Conservation (phyloP, 345 rosid genomes). For the Melaleuca quinquenervia region DNA sequence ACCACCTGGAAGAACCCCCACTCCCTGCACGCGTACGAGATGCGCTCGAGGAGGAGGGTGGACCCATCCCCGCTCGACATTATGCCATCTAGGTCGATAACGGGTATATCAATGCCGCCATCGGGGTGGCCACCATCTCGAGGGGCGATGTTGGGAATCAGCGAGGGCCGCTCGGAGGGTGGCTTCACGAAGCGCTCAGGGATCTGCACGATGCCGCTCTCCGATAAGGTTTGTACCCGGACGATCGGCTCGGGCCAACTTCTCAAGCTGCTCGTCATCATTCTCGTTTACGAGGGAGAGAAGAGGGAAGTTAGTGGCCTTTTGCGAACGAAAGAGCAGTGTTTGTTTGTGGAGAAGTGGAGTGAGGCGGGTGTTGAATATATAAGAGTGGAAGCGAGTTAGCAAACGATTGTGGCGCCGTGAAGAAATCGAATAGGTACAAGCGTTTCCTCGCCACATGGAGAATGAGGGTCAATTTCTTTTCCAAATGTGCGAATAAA, state of each 20-base stretch:
- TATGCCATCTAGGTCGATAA: slow-evolving; percentile 38
- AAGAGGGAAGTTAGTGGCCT: not conserved
- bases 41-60: slow-evolving; percentile 7
- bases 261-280: not conserved
- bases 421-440: slow-evolving; percentile 5
- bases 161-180: slow-evolving; percentile 28
- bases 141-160: not conserved
- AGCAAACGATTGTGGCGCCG: slow-evolving; percentile 15
- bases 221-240: slow-evolving; percentile 70
- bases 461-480: not conserved
- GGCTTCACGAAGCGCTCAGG: slow-evolving; percentile 61
- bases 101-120: slow-evolving; percentile 30
- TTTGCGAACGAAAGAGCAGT: not conserved
- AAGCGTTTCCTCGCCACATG: not conserved
- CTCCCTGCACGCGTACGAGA: slow-evolving; percentile 45
- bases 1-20: slow-evolving; percentile 89
- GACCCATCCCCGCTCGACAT: not conserved
- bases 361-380: not conserved
- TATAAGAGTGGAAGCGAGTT: slow-evolving; percentile 2
- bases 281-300: not conserved
- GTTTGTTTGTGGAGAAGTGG: not conserved
- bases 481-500: not conserved
- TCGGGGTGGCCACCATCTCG: not conserved
- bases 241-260: slow-evolving; percentile 88
- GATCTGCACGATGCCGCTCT: slow-evolving; percentile 35